Conservation (phyloP, 164 flowering plant genomes). For the Dillenia suffruticosa region DNA sequence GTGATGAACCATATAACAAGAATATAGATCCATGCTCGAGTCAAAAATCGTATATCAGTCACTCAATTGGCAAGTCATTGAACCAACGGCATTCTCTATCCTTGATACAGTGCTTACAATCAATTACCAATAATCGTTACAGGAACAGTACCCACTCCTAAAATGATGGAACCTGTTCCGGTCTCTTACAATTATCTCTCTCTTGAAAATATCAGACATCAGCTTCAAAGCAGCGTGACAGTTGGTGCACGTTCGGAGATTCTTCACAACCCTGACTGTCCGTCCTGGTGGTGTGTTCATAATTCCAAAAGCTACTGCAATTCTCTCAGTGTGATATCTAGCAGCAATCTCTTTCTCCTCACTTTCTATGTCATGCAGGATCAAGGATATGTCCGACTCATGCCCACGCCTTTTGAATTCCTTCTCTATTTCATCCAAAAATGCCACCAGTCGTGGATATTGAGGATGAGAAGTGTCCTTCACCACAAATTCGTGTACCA, state of each 20-base stretch:
- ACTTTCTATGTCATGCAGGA: slow-evolving; percentile 36
- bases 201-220: slow-evolving; percentile 20
- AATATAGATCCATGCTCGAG: no score
- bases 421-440: slow-evolving; percentile 22
- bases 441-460: slow-evolving; percentile 19
- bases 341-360: slow-evolving; percentile 41
- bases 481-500: slow-evolving; percentile 31
- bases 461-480: slow-evolving; percentile 39
- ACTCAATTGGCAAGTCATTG: no score
- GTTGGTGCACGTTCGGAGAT: slow-evolving; percentile 30
- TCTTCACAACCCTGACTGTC: slow-evolving; percentile 33
- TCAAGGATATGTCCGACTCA: slow-evolving; percentile 20
- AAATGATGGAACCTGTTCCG: slow-evolving; percentile 41
- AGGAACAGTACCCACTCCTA: slow-evolving; percentile 29
- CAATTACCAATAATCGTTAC: slow-evolving; percentile 37
- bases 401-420: slow-evolving; percentile 25
- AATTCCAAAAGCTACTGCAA: slow-evolving; percentile 40
- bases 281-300: slow-evolving; percentile 28
- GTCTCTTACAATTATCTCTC: slow-evolving; percentile 34
- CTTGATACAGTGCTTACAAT: no score
- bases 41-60: no score
- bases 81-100: no score
- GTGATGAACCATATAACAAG: no score
- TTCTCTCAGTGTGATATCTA: slow-evolving; percentile 35
- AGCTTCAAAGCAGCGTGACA: slow-evolving; percentile 32